Conservation (phyloP, 106 monocot species). For the Allium cepa region DNA sequence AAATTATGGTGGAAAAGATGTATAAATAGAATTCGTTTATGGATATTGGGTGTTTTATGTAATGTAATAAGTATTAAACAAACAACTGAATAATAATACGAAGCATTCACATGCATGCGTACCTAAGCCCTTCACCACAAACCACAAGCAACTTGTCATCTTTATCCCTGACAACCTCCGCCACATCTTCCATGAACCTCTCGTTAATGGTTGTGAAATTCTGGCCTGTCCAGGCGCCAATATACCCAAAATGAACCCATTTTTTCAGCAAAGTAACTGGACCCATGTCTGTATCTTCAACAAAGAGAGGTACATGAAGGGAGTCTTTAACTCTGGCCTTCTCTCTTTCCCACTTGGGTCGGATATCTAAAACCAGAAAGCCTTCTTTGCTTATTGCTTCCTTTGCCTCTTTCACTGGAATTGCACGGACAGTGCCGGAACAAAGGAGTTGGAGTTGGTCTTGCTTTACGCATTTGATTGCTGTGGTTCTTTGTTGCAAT, state of each 20-base stretch:
- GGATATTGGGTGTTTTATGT: not conserved
- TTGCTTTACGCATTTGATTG: not conserved
- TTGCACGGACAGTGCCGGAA: slow-evolving; percentile 31
- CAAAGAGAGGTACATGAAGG: slow-evolving; percentile 78
- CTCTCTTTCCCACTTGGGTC: slow-evolving; percentile 81
- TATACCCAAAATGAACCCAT: slow-evolving; percentile 89
- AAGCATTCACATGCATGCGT: not conserved
- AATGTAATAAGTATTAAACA: not conserved
- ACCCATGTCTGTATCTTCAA: slow-evolving; percentile 53
- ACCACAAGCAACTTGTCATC: slow-evolving; percentile 82
- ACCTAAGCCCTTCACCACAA: slow-evolving; percentile 92
- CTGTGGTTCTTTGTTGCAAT: too few species aligned
- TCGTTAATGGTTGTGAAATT: slow-evolving; percentile 55
- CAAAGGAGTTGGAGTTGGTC: slow-evolving; percentile 22
- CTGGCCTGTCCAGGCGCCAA: slow-evolving; percentile 89
- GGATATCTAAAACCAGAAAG: slow-evolving; percentile 67
- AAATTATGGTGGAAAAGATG: too few species aligned
- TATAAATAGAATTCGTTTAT: too few species aligned
- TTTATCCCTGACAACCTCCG: slow-evolving; percentile 26
- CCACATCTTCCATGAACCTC: slow-evolving; percentile 56
- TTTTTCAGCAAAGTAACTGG: slow-evolving; percentile 76
- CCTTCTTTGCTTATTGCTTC: slow-evolving; percentile 29
- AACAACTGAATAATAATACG: not conserved
- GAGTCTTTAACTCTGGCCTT: slow-evolving; percentile 55
- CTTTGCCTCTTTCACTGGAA: slow-evolving; percentile 38